phyloP scores from a whole-genome alignment of 306 rosid genomes.

The Mucuna pruriens region DNA sequence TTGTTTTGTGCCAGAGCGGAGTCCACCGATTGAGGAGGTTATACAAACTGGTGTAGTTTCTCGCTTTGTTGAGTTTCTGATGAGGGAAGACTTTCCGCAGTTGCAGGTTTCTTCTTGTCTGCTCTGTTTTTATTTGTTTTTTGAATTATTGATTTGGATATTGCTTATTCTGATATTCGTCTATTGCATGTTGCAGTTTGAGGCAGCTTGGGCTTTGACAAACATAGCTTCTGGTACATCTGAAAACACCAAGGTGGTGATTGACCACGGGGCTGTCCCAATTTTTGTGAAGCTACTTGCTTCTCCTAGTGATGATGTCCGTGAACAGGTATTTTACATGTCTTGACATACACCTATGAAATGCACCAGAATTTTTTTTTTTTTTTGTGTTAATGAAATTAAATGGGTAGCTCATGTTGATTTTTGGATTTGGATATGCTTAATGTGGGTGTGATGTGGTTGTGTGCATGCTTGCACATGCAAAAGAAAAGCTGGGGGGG shows the following conservation, averaged over 20 bases:
- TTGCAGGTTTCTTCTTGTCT: conserved; percentile 69
- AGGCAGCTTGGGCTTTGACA: conserved; percentile 99
- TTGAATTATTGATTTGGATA: background rate
- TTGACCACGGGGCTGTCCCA: conserved; percentile 95
- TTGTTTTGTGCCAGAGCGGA: conserved; percentile 60
- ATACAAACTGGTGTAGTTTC: conserved; percentile 95
- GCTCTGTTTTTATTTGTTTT: background rate
- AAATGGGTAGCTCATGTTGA: background rate
- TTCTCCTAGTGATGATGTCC: conserved; percentile 95
- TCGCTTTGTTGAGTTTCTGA: conserved; percentile 88
- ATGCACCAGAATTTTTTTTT: background rate
- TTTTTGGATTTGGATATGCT: conserved; percentile 23
- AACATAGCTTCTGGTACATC: conserved; percentile 99
- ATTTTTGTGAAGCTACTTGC: conserved; percentile 91
- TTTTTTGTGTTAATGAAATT: background rate
- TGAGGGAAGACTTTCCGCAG: conserved; percentile 92
- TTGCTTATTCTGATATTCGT: background rate
- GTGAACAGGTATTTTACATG: conserved; percentile 70
- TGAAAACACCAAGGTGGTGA: conserved; percentile 94
- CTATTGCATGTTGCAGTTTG: conserved; percentile 64
- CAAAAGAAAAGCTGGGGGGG: background rate
- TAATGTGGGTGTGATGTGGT: background rate
- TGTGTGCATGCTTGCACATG: background rate
- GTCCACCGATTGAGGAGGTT: conserved; percentile 98
- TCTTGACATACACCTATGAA: background rate